Conservation (phyloP, 139 green algal genomes). For the Chlorella vulgaris region DNA sequence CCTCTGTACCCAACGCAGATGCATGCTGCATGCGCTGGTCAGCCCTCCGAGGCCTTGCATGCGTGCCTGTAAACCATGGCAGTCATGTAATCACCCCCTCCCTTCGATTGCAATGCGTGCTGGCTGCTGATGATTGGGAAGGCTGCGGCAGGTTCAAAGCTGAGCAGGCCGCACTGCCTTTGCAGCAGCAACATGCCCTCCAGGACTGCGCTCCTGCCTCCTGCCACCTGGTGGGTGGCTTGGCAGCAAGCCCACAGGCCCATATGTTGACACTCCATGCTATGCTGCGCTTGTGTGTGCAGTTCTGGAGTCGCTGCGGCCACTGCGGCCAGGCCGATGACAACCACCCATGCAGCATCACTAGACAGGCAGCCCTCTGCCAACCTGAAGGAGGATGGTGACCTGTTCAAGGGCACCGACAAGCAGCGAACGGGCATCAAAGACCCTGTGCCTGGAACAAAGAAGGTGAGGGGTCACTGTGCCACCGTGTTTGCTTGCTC, state of each 20-base stretch:
- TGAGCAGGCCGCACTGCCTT: too few relatives aligned
- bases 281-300: not conserved
- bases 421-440: not conserved
- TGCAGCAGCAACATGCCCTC: too few relatives aligned
- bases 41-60: not conserved
- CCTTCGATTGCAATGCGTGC: not conserved
- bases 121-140: too few relatives aligned
- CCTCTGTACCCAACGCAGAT: not conserved
- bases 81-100: not conserved
- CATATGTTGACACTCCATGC: too few relatives aligned
- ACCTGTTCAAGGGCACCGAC: conserved; percentile 34
- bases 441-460: not conserved
- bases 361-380: conserved; percentile 11
- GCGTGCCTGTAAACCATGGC: not conserved
- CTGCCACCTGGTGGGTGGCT: too few relatives aligned
- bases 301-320: not conserved
- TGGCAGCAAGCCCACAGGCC: too few relatives aligned
- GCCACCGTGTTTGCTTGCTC: not conserved
- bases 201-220: too few relatives aligned
- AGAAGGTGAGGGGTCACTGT: conserved; percentile 11
- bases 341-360: not conserved
- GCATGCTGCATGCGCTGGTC: not conserved
- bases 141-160: too few relatives aligned
- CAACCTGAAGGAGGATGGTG: conserved; percentile 24
- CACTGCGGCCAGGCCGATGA: not conserved